Conservation (phyloP, 768 basidiomycete species). For the Kwoniella heveanensis region DNA sequence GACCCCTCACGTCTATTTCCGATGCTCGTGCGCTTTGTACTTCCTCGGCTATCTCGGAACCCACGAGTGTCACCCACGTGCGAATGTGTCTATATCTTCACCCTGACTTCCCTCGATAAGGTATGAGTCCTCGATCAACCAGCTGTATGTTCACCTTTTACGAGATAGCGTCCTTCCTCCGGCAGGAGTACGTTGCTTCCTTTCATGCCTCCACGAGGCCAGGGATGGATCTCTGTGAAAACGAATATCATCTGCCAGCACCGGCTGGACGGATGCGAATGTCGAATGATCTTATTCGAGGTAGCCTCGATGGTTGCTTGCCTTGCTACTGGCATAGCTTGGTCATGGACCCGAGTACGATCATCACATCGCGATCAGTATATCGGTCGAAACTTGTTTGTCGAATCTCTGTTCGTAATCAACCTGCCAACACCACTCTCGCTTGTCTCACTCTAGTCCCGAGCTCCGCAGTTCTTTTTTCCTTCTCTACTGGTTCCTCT, state of each 20-base stretch:
- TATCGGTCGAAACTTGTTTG: no score
- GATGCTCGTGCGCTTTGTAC: background rate
- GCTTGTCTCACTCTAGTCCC: no score
- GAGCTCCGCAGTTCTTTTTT: no score
- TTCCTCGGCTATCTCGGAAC: no score
- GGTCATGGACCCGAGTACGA: background rate
- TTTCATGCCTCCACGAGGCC: background rate
- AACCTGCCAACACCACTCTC: no score
- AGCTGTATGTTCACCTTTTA: background rate
- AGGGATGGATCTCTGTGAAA: constrained; percentile 12
- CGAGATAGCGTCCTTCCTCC: constrained; percentile 4
- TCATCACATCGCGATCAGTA: background rate
- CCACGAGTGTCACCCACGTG: no score
- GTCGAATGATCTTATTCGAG: background rate
- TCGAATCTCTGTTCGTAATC: no score
- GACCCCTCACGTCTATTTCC: background rate
- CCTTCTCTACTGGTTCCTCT: no score
- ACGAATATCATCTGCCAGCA: background rate
- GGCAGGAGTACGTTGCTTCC: constrained; percentile 12
- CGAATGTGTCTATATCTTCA: constrained; percentile 1
- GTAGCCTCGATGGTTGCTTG: constrained; percentile 13
- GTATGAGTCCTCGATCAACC: background rate
- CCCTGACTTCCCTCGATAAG: background rate
- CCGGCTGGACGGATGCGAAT: background rate
- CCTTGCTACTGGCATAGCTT: background rate